These are phyloP conservation scores for Mycena indigotica DNA, from an alignment of 768 basidiomycete genomes.

Conservation along the genomic window DNA sequence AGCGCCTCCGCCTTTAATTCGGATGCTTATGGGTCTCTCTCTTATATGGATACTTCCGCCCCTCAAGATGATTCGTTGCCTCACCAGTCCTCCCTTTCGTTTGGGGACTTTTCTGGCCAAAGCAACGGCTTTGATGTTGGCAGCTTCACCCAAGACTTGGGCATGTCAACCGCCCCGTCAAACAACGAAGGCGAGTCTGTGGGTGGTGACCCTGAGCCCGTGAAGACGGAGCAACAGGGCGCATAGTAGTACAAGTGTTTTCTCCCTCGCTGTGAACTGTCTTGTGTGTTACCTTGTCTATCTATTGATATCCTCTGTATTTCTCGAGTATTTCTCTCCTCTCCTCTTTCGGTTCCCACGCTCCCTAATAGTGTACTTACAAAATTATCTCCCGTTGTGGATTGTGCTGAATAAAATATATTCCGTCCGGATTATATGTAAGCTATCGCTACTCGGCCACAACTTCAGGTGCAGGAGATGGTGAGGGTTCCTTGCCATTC, in stretches of 20 bases:
- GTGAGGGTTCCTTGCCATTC: no score
- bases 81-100: slow-evolving; percentile 66
- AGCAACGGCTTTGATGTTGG: slow-evolving; percentile 71
- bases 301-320: slow-evolving; percentile 14
- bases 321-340: no score
- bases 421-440: not conserved
- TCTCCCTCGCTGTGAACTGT: slow-evolving; percentile 24
- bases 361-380: slow-evolving; percentile 48
- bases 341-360: no score
- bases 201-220: slow-evolving; percentile 42
- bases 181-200: slow-evolving; percentile 13
- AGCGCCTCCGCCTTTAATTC: slow-evolving; percentile 61
- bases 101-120: slow-evolving; percentile 67
- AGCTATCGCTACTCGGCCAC: not conserved
- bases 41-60: slow-evolving; percentile 75
- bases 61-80: slow-evolving; percentile 65
- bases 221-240: slow-evolving; percentile 60
- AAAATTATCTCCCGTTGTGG: slow-evolving; percentile 26
- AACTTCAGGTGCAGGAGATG: slow-evolving; percentile 25
- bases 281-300: slow-evolving; percentile 10
- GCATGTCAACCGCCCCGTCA: slow-evolving; percentile 55
- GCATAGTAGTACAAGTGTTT: slow-evolving; percentile 33
- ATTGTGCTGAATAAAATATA: slow-evolving; percentile 39
- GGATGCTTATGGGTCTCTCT: slow-evolving; percentile 69
- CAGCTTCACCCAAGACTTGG: slow-evolving; percentile 69